Evolutionary conservation across 352 stramenopile species (phyloP), one percentile per base, ranked within the genome.

Genomic region (Pythium dissimile): DNA sequence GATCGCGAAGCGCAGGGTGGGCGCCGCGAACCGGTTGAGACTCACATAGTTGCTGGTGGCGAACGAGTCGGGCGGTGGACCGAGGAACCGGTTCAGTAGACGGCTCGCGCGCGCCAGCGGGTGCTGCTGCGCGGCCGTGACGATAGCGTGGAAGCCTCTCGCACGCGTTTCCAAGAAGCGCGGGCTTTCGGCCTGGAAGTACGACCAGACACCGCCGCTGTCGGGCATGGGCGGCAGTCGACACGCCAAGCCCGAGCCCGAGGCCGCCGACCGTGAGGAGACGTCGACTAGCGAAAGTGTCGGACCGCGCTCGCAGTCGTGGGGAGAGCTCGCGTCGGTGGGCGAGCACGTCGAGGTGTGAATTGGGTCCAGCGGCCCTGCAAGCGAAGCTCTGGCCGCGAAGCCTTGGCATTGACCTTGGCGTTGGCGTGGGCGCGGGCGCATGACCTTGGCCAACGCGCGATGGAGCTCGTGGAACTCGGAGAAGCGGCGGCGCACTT

Each of bases 31-130:
- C n/a, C 81, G 75, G 32, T 88, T 88, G 15, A 91, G 54, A 45
- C 81, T 89, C 64, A 91, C 81, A 67, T 91, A 91, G 57, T 69
- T 84, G 67, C 73, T 84, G 53, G 78, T 74, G 11, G 84, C 45
- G n/a, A 62, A 62, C n/a, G 74, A 86, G 27, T 91, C 80, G 1
- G 80, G 80, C 1, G 80, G 80, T 1, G 78, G 75, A 0, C 80
- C 80, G 3, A 91, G 71, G 45, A 91, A 91, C 28, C 85, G 70
- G 54, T 88, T 88, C 2, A 91, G 56, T 23, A 91, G 46, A 15
- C 80, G 71, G 54, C 75, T 91, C 10, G 56, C 59, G 10, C 78
- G 71, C 2, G 75, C 80, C 12, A 50, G 59, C 0, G 64, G 57
- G 24, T 91, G 67, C 13, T 72, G 51, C 48, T 91, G 80, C 1